phyloP scores from a whole-genome alignment of 78 protist genomes.

The Emiliania huxleyi region DNA sequence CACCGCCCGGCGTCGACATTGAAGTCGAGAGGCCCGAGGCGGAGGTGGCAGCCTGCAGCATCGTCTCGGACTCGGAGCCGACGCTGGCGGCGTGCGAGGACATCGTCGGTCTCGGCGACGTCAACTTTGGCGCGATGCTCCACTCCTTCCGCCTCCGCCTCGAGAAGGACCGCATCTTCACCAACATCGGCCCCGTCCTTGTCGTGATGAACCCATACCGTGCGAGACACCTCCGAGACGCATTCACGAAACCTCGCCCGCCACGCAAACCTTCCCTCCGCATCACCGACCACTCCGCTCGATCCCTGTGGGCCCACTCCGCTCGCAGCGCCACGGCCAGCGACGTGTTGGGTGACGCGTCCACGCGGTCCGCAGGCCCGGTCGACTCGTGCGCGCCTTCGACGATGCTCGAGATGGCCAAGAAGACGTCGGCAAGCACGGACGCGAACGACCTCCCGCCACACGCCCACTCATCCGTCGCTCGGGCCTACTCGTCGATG shows the following conservation, averaged over 20 bases:
- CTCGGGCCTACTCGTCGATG: background rate
- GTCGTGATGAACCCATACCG: conserved; percentile 57
- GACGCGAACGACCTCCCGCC: background rate
- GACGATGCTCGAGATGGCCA: background rate
- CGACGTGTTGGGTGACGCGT: no score
- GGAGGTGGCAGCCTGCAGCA: background rate
- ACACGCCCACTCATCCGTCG: background rate
- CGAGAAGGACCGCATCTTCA: background rate
- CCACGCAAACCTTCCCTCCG: no score
- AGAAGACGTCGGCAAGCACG: background rate
- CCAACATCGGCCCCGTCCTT: conserved; percentile 33
- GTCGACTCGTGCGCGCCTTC: background rate
- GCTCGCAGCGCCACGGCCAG: no score
- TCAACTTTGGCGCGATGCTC: background rate
- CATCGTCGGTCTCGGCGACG: background rate
- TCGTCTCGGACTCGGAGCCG: background rate
- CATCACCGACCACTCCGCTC: no score
- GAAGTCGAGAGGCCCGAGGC: background rate
- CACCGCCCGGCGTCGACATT: background rate
- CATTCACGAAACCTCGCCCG: no score
- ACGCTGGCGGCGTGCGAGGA: background rate
- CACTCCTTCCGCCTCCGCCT: background rate
- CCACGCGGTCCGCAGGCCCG: no score
- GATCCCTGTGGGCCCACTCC: no score
- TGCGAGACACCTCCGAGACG: background rate